Evolutionary conservation across 768 basidiomycete species (phyloP).

Genomic region (Cystoderma amianthinum): DNA sequence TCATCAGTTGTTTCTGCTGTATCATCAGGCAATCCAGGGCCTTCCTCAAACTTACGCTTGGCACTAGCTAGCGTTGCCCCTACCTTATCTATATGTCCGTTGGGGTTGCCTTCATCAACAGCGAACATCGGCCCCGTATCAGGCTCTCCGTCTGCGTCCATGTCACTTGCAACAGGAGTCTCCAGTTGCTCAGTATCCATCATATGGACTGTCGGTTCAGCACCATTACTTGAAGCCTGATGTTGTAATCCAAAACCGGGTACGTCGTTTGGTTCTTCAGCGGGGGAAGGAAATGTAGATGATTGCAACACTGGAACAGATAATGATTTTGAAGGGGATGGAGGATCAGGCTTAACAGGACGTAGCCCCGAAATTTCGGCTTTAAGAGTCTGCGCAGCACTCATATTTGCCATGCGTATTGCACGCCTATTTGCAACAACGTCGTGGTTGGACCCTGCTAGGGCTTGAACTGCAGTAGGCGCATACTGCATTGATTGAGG

Average conservation of each 20-base stretch:
- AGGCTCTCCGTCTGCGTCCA: slow-evolving; percentile 22
- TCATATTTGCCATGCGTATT: slow-evolving; percentile 94
- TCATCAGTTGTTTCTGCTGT: slow-evolving; percentile 33
- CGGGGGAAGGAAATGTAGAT: slow-evolving; percentile 17
- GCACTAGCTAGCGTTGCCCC: slow-evolving; percentile 12
- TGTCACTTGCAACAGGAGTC: slow-evolving; percentile 13
- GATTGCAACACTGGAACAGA: slow-evolving; percentile 12
- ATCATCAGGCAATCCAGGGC: slow-evolving; percentile 28
- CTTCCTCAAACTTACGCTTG: slow-evolving; percentile 46
- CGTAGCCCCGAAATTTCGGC: slow-evolving; percentile 70
- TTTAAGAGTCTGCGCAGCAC: slow-evolving; percentile 89
- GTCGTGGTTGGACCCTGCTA: slow-evolving; percentile 84
- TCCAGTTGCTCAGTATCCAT: slow-evolving; percentile 1
- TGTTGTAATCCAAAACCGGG: slow-evolving; percentile 28
- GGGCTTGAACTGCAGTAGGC: slow-evolving; percentile 60
- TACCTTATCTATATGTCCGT: slow-evolving; percentile 10
- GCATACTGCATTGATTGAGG: slow-evolving; percentile 49
- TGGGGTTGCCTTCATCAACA: slow-evolving; percentile 11
- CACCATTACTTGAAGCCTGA: too few relatives aligned
- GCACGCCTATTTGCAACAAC: slow-evolving; percentile 86
- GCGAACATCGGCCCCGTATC: slow-evolving; percentile 18
- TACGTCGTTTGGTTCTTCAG: slow-evolving; percentile 22
- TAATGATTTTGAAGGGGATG: slow-evolving; percentile 29
- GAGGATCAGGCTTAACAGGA: slow-evolving; percentile 33
- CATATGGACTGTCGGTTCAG: slow-evolving; percentile 2